A percentile compares a stretch with the other conserved stretches of the same genome.
These are phyloP conservation scores for Suillus hirtellus DNA, from an alignment of 768 basidiomycete species.

Conservation along the genomic window DNA sequence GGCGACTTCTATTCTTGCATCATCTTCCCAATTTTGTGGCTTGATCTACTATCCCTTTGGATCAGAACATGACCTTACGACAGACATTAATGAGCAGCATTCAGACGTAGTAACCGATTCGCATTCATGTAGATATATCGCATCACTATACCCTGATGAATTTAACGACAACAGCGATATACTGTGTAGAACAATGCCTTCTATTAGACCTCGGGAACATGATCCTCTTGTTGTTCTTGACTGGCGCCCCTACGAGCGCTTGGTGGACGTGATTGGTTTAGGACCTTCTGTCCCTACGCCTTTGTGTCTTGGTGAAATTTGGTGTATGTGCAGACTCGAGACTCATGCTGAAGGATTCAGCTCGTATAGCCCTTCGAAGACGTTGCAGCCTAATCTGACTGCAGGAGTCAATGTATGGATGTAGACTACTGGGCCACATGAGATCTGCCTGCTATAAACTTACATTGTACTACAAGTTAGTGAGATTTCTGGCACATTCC, in stretches of 20 bases:
- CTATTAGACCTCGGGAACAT: conserved; percentile 77
- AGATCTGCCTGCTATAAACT: too few relatives aligned
- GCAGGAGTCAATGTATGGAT: too few relatives aligned
- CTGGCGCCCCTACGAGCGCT: conserved; percentile 83
- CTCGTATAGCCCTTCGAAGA: too few relatives aligned
- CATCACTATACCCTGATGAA: conserved; percentile 6
- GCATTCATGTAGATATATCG: conserved; percentile 7
- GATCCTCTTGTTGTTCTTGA: conserved; percentile 83
- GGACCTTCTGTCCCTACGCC: not conserved
- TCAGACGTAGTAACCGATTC: not conserved
- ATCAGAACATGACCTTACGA: not conserved
- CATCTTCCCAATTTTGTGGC: not conserved
- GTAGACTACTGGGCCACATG: too few relatives aligned
- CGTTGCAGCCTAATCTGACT: too few relatives aligned
- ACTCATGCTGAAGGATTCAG: not conserved
- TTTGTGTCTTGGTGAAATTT: not conserved
- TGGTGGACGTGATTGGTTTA: conserved; percentile 44
- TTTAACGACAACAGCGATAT: not conserved
- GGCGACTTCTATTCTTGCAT: not conserved
- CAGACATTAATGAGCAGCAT: not conserved
- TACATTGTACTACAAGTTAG: too few relatives aligned
- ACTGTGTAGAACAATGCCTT: not conserved
- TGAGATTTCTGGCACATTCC: too few relatives aligned
- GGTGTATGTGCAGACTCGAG: not conserved
- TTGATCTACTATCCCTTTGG: not conserved